These are phyloP conservation scores for Fusarium oxysporum DNA, from an alignment of 2,329 filamentous ascomycete species.

Conservation along the genomic window DNA sequence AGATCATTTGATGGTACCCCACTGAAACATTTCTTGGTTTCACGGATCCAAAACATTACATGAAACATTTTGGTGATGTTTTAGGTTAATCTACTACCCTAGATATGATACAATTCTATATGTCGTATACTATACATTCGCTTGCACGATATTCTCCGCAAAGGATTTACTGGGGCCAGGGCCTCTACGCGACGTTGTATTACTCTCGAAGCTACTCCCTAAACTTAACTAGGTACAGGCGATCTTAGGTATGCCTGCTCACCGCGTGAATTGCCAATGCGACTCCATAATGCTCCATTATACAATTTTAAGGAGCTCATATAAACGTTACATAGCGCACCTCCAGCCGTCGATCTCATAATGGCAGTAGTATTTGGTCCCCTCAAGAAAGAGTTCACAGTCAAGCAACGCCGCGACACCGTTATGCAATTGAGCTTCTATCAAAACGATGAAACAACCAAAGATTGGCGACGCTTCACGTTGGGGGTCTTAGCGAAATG, in stretches of 20 bases:
- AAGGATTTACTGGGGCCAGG: neutral
- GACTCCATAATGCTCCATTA: neutral
- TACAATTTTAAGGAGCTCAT: accelerated
- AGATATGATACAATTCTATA: too few species aligned
- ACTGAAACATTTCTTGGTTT: neutral
- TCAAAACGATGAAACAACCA: neutral
- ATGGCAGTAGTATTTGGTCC: too few species aligned
- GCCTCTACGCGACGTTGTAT: neutral
- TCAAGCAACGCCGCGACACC: too few species aligned
- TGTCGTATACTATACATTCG: neutral
- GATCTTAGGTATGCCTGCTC: neutral
- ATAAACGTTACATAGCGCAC: neutral
- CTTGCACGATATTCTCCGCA: neutral
- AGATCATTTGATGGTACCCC: neutral
- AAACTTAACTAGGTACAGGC: neutral
- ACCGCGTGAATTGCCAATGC: neutral
- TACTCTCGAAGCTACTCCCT: neutral
- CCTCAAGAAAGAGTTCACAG: too few species aligned
- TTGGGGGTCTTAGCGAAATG: neutral
- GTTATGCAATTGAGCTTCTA: neutral
- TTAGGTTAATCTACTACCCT: neutral
- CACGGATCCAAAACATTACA: neutral
- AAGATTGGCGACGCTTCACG: neutral
- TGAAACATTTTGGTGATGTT: neutral
- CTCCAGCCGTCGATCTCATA: too few species aligned